Base-by-base conservation (phyloP, 2,329 filamentous ascomycete genomes). In the Pestalotiopsis sp. region DNA sequence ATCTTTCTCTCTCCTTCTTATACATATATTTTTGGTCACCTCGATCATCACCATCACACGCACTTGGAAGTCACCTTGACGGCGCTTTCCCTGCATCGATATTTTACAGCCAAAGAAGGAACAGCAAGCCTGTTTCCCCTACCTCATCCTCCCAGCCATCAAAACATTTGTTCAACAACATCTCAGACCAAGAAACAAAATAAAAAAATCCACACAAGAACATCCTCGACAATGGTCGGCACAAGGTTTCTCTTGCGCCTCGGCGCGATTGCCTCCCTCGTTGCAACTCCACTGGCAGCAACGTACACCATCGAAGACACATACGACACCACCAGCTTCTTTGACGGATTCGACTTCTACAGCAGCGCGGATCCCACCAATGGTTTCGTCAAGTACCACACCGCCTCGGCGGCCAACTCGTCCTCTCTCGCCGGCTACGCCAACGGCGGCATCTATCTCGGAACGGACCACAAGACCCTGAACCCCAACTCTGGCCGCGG, bases 331-430 rank as follows among this genome's bases (percentile, higher is more conserved):
- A 79, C 76, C 75, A 89, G 88, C 80, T 89, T 89, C 78, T 88
- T 88, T 76, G 71, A 81, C 22, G 77, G 80, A 64, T 88, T 88
- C 73, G 80, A 83, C 67, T 90, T 90, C 79, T 89, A 85, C 78
- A 81, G 76, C 65, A 79, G 77, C 3, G 68, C 79, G 0, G 93
- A 96, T 74, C 93, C 93, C 0, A 96, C 93, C 2, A 73, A 89
- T 70, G 93, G 93, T 39, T 93, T 89, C 73, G 93, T 96, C 72
- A 80, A 87, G 69, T 96, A 94, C 74, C 85, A 89, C 66, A 81
- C 87, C 71, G 82, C 85, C 64, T 68, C 76, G n/a, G 86, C 84
- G 1, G 92, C 92, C 66, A 85, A 86, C 68, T 74, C 77, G n/a
- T 77, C 80, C 48, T 84, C 85, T 17, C 83, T 94, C 9, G 88